Percentiles rank a stretch among this genome's conserved stretches.
These are phyloP conservation scores for Kwoniella pini DNA, from an alignment of 768 basidiomycete genomes.

Conservation along the genomic window DNA sequence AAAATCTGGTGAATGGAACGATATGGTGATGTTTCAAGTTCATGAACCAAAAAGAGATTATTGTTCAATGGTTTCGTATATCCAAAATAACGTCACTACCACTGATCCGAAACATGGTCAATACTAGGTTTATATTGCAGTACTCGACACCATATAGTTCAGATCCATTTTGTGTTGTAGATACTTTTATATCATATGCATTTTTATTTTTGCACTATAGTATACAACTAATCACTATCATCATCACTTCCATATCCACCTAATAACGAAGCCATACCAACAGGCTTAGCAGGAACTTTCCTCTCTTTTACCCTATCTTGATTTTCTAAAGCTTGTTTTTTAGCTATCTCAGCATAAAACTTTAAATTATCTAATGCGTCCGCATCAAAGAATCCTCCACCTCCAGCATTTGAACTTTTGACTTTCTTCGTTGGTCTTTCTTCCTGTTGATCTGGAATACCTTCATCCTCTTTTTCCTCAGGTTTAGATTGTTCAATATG, in stretches of 20 bases:
- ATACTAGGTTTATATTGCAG: too few relatives aligned
- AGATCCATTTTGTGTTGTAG: too few relatives aligned
- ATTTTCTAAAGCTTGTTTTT: constrained; percentile 61
- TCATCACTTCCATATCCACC: constrained; percentile 54
- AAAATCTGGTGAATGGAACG: too few relatives aligned
- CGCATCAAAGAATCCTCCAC: constrained; percentile 67
- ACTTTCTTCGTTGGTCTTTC: constrained; percentile 39
- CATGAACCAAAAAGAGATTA: too few relatives aligned
- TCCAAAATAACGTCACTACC: too few relatives aligned
- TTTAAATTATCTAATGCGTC: constrained; percentile 87
- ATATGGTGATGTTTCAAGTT: too few relatives aligned
- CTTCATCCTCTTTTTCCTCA: constrained; percentile 53
- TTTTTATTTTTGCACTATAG: too few relatives aligned
- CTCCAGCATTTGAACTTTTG: constrained; percentile 5
- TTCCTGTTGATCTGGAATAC: constrained; percentile 13
- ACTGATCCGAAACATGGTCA: too few relatives aligned
- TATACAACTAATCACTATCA: constrained; percentile 41
- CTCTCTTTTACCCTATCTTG: constrained; percentile 18
- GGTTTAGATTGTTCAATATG: constrained; percentile 50
- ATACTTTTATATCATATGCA: too few relatives aligned
- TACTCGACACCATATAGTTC: too few relatives aligned
- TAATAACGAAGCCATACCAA: constrained; percentile 40
- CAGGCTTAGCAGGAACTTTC: constrained; percentile 23
- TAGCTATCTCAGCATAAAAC: constrained; percentile 85
- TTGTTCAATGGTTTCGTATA: too few relatives aligned